Evolutionary conservation across 768 basidiomycete species (phyloP).

Genomic region (Leccinum barrowsii): DNA sequence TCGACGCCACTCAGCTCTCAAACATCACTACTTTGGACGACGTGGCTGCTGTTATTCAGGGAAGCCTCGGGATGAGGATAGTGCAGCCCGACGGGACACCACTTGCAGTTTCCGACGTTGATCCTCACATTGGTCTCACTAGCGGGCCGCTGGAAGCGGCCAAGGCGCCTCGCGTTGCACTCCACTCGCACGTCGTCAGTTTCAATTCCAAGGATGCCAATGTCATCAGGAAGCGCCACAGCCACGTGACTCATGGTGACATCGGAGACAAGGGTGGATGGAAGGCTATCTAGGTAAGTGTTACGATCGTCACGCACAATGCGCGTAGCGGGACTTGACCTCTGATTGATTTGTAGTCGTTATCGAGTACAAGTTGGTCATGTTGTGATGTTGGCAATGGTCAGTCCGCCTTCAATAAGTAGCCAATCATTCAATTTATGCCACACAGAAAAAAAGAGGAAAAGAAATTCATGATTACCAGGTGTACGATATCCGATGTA

Average conservation of each 20-base stretch:
- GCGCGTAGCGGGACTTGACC: not conserved
- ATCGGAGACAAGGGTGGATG: not conserved
- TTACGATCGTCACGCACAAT: too few species aligned
- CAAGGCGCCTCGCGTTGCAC: constrained; percentile 10
- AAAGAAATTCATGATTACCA: not conserved
- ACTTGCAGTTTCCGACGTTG: constrained; percentile 6
- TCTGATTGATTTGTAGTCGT: not conserved
- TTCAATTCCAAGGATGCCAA: not conserved
- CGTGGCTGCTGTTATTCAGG: not conserved
- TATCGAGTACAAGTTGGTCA: not conserved
- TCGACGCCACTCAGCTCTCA: not conserved
- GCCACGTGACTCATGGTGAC: not conserved
- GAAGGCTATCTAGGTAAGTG: constrained; percentile 1
- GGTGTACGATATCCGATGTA: not conserved
- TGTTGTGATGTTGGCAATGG: not conserved
- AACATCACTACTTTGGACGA: constrained; percentile 3
- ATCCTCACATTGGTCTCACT: not conserved
- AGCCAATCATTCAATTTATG: not conserved
- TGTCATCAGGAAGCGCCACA: not conserved
- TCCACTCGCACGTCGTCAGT: constrained; percentile 11
- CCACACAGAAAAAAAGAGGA: not conserved
- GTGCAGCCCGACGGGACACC: constrained; percentile 10
- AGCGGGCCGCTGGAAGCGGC: not conserved
- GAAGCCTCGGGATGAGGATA: constrained; percentile 13
- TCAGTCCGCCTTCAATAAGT: not conserved